Conservation (phyloP, 108 stramenopile species). For the Nitzschia sp. region DNA sequence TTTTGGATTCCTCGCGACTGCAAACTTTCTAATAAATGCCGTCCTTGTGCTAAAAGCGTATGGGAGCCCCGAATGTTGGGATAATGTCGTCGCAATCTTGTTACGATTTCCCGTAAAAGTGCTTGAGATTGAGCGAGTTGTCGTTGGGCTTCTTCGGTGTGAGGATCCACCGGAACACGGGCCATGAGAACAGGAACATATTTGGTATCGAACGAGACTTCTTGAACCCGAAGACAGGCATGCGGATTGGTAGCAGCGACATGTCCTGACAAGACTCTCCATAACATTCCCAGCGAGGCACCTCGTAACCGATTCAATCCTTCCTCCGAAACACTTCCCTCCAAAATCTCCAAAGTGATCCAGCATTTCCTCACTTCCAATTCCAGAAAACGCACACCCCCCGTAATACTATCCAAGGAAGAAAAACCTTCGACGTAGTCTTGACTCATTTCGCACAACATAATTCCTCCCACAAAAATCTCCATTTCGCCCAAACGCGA, state of each 20-base stretch:
- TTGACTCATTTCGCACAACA: not conserved
- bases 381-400: not conserved
- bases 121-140: not conserved
- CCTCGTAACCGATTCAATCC: not conserved
- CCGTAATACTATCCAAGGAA: not conserved
- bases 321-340: not conserved
- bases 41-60: not conserved
- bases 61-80: not conserved
- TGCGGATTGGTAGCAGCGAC: not conserved
- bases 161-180: not conserved
- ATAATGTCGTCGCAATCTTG: not conserved
- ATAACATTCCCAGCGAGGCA: not conserved
- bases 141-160: not conserved
- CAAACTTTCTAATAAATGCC: not conserved
- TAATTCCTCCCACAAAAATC: not conserved
- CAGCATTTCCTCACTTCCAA: not conserved
- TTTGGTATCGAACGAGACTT: not conserved
- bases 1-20: not conserved
- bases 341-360: not conserved
- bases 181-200: not conserved
- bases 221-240: not conserved
- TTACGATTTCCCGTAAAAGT: not conserved
- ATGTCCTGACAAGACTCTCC: not conserved
- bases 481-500: not conserved
- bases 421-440: not conserved